Base-by-base conservation (phyloP, 495 filamentous ascomycete species). In the Tuber brumale region DNA sequence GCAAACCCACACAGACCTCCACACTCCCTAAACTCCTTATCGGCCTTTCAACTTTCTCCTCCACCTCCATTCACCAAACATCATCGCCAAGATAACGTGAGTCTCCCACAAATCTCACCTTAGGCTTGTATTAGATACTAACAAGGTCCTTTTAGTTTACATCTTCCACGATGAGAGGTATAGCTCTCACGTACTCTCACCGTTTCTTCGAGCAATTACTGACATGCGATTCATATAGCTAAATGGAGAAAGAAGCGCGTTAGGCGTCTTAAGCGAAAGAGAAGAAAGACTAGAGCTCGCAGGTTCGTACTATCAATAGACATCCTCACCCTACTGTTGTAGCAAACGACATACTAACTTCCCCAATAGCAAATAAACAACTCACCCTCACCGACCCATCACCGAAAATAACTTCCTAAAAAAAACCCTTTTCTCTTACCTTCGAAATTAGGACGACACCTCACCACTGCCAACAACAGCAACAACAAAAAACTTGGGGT, bases 241-340 rank as follows among this genome's bases (percentile, higher is more conserved):
- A 82, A 82, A 77, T 82, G 81, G 81, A 82, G 81, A 81, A 82
- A 82, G 81, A 82, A 82, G 81, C 79, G 81, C 71, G 81, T 82
- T 76, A 80, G 81, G 70, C 76, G 81, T 72, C 80, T 82, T 77
- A 82, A 82, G 81, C 81, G 81, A 75, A 82, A 82, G 80, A 82
- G 81, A 80, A 82, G 81, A 82, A 82, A 82, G 81, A 82, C 80
- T 80, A 79, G 81, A 80, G 81, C 81, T 73, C 79, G 81, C 79
- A 80, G 77, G 81, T 82, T 72, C 51, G 76, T 48, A 51, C 45
- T 23, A 61, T n/a, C 57, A 31, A 66, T 66, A 39, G 43, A 48
- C 41, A 43, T 57, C 41, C 27, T 70, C 46, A 9, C 21, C 27
- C 42, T 76, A 9, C 9, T 21, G 4, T 35, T 18, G 19, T 39